Evolutionary conservation across 208 protist genomes (phyloP).

Genomic region (Trypanosomatidae sp.): DNA sequence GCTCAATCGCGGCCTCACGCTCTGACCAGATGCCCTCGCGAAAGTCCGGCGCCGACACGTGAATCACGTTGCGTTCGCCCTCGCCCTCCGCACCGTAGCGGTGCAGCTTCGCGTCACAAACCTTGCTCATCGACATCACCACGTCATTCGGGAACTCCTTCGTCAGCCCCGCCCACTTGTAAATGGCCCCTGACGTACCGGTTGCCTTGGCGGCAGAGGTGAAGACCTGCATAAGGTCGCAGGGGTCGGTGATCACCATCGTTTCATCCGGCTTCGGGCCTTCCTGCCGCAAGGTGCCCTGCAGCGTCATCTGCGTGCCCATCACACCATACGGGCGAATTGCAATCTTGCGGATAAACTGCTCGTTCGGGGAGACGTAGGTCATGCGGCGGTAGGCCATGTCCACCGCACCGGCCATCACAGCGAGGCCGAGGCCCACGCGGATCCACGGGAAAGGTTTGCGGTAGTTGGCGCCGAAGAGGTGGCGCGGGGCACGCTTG

Average conservation of each 20-base stretch:
- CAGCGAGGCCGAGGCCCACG: conserved; percentile 40
- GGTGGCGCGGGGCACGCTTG: conserved; percentile 64
- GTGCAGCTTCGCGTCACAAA: conserved; percentile 75
- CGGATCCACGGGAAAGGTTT: conserved; percentile 78
- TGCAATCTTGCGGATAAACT: conserved; percentile 76
- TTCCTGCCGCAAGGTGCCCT: conserved; percentile 52
- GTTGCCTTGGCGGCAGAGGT: conserved; percentile 46
- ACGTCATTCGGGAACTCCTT: conserved; percentile 69
- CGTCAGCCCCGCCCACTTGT: conserved; percentile 78
- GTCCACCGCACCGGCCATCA: conserved; percentile 33
- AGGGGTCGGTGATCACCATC: conserved; percentile 68
- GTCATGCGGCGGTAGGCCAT: conserved; percentile 51
- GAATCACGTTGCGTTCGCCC: conserved; percentile 65
- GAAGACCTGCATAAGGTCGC: conserved; percentile 69
- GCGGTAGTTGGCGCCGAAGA: conserved; percentile 63
- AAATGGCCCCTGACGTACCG: conserved; percentile 81
- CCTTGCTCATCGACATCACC: conserved; percentile 59
- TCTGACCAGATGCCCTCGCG: conserved; percentile 80
- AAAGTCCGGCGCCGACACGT: conserved; percentile 84
- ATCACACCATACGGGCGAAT: conserved; percentile 84
- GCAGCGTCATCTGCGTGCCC: conserved; percentile 77
- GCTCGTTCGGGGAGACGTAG: conserved; percentile 60
- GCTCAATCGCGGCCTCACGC: conserved; percentile 74
- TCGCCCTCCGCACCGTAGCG: conserved; percentile 47
- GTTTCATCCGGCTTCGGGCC: conserved; percentile 58